Base-by-base conservation (phyloP, 2,329 filamentous ascomycete species). In the Fusarium musae region DNA sequence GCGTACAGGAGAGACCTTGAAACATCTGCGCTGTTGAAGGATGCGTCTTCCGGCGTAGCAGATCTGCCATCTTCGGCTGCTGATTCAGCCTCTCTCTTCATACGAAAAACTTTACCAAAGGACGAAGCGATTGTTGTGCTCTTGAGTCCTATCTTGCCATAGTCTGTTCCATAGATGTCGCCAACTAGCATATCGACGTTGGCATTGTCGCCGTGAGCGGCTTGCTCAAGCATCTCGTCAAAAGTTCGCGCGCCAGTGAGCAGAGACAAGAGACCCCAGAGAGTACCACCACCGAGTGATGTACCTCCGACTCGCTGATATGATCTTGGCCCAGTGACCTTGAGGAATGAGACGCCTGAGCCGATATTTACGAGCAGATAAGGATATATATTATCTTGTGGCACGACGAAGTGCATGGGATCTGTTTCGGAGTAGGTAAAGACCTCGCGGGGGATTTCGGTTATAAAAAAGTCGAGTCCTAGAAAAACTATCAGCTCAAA, bases 391-490 rank as follows among this genome's bases (percentile, higher is more conserved):
- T 86, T 85, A 75, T 96, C 91, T n/a, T 91, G 86, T 3, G 94
- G 91, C 69, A 92, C 90, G 74, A 92, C 91, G 80, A 97, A 98
- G 78, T 94, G 90, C 93, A 98, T 97, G 9, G 95, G 95, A 77
- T 96, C 92, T 39, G 90, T 89, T 81, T 97, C 96, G 80, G 93
- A 95, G 83, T 98, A 98, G 26, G 95, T 98, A 80, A 99, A 99
- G 61, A 99, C 96, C 83, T 99, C 96, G 76, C 93, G 91, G 26
- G 96, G 96, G 67, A 99, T 98, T 81, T 98, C 95, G 74, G 94
- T 97, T 80, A 98, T 98, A 87, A 99, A 98, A 85, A 98, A 99
- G 81, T 99, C 96, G 47, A 99, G 91, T 17, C 96, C 95, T 94
- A 23, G 23, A 12, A 32, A 21, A 26, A 36, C 19, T 19, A 50